Base-by-base conservation (phyloP, 805 yeast species). In the Starmera caribaea region DNA sequence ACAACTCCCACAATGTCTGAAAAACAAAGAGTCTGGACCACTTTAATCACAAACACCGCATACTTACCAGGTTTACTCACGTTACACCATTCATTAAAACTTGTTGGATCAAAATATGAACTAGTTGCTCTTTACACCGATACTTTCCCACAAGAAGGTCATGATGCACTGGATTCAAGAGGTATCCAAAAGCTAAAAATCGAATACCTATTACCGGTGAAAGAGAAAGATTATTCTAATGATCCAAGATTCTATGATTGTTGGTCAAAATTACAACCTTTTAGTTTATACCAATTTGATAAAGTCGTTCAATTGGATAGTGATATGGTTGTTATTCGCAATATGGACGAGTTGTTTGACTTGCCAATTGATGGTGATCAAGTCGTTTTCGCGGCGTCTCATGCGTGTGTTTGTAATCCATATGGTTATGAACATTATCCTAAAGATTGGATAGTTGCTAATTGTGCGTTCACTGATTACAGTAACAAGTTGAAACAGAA, bases 391-490 rank as follows among this genome's bases (percentile, higher is more conserved):
- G 82, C 79, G 0, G 79, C 81, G 0, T 53, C 72, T 10, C 76
- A 75, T 45, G 81, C 81, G 3, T 76, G 82, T 54, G 77, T 74
- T 16, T 76, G 82, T 55, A 76, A 76, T 46, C 82, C 82, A 5
- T 61, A 67, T 55, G 51, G 64, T 16, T 65, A 68, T 44, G 45
- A 63, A 1, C 78, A 76, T 50, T 76, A 76, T 42, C 82, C 82
- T 13, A 43, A 51, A 36, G 63, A 72, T 45, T 76, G 82, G 81
- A 45, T 61, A 9, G 58, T 61, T 3, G 63, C 58, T 38, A 74
- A 75, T 50, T 76, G 82, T 47, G 67, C 71, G 3, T 75, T 63
- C 46, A 66, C 79, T 2, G 51, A 61, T 42, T 66, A 66, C 47
- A 39, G 51, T 16, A 17, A 35, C 2, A 58, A 60, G 34, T 39